Base-by-base conservation (phyloP, 2,329 filamentous ascomycete species). In the Parascedosporium putredinis region DNA sequence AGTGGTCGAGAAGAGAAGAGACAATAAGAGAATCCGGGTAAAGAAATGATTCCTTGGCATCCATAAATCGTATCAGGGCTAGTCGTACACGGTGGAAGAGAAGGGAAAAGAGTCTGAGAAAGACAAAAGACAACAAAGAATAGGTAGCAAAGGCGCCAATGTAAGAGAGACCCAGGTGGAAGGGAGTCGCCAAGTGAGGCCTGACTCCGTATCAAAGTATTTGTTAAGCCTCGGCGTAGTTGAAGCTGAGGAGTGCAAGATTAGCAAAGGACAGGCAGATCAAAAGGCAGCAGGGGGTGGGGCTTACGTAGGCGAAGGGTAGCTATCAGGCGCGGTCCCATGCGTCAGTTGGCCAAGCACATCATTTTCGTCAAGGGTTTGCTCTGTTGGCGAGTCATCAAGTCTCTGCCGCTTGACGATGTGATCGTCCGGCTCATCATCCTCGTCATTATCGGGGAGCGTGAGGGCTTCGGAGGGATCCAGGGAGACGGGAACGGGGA, bases 321-420 rank as follows among this genome's bases (percentile, higher is more conserved):
- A 16, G 24, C n/a, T 42, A 20, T 42, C 36, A 5, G 47, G 4
- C 10, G 23, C 9, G 12, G 29, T 43, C 23, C 36, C 46, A 27
- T 48, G 46, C 4, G 71, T 68, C 38, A 76, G 57, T 31, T 31
- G 6, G 69, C 72, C 53, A 76, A 54, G 10, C 27, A 76, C 68
- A 4, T 71, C 71, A 50, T 74, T 71, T 51, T 76, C 73, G 24
- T 74, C 70, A 12, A 73, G 57, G 1, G 62, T 55, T 7, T 61
- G 58, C 14, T 66, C 63, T n/a, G 59, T 46, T 14, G 61, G 58
- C 3, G 57, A 59, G 3, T 62, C 60, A 10, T 67, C 64, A 4
- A 73, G 53, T 27, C 67, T 63, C 34, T 59, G 66, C 8, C 71
- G 65, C 54, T 74, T 76, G 3, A 64, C 58, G 4, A 58, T 57